Evolutionary conservation across 2,329 filamentous ascomycete genomes (phyloP), one percentile per base, ranked within the genome.

Genomic region (Penicillium aurantiogriseum): DNA sequence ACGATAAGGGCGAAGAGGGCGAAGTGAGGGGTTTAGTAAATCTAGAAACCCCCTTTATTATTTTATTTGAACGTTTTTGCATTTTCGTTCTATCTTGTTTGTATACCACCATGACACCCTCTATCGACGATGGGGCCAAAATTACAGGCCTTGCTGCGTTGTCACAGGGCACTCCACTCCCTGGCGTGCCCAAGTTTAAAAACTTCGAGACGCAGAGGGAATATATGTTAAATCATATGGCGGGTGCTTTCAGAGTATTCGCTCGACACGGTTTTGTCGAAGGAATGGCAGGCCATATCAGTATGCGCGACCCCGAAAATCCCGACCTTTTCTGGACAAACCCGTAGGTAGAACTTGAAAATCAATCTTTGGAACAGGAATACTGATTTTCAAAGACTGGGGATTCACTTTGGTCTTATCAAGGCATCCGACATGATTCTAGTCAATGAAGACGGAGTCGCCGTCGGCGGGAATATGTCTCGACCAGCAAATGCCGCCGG

Each of bases 281-380:
- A 21, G 63, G 65, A 3, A 59, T 61, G 17, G 51, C 74, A 2
- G 78, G 78, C n/a, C 78, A 80, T 57, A 80, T 80, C 48, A 76
- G 72, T 19, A 72, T 79, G 10, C 68, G 77, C 23, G 73, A 74
- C 60, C 71, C 72, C 6, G 65, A 71, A 29, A 43, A 69, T 38
- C 58, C 69, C 17, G 70, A 73, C 50, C 62, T 68, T 46, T 71
- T 73, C 53, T 73, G 72, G 71, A 65, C 76, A 7, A 79, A 77
- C 43, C 76, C 77, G 21, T 21, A 21, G 21, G 21, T 21, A 21
- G 2, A 21, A 21, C 21, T 21, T 21, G 21, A 21, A 21, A 21
- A 21, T 21, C 21, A 21, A 21, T 21, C 2, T 21, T 21, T 2
- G 21, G 21, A 21, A 21, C 21, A 21, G 21, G 2, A 21, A 21